Percentiles rank a stretch among this genome's conserved stretches.
phyloP scores from a whole-genome alignment of 805 yeast genomes.

The Crinitomyces ghanaensis region DNA sequence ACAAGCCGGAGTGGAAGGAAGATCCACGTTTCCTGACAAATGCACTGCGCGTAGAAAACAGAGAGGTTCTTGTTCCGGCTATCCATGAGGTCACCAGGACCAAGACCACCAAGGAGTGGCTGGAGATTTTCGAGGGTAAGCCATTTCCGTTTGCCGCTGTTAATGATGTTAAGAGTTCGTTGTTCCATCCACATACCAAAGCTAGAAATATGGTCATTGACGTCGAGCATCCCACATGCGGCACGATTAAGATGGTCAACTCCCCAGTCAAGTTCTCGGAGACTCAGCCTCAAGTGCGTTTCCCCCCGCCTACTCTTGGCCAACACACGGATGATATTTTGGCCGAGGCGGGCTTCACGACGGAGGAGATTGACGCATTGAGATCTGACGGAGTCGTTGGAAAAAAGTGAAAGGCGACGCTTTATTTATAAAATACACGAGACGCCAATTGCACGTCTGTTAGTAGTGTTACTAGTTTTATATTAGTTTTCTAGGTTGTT shows the following conservation, averaged over 20 bases:
- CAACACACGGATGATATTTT: constrained; percentile 28
- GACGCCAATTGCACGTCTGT: no score
- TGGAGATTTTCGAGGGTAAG: constrained; percentile 21
- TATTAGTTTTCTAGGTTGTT: no score
- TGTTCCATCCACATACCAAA: constrained; percentile 26
- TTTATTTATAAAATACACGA: no score
- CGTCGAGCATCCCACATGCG: constrained; percentile 28
- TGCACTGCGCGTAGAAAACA: constrained; percentile 27
- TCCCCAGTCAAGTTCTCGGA: constrained; percentile 30
- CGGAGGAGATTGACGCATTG: constrained; percentile 18
- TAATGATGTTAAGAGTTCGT: constrained; percentile 28
- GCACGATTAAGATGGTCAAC: constrained; percentile 27
- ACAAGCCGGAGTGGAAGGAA: constrained; percentile 27
- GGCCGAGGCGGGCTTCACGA: constrained; percentile 15
- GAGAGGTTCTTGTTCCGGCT: constrained; percentile 24
- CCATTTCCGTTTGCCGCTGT: constrained; percentile 32
- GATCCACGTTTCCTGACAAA: constrained; percentile 27
- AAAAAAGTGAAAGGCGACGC: no score
- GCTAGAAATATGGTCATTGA: constrained; percentile 29
- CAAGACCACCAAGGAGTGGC: constrained; percentile 29
- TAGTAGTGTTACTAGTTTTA: no score
- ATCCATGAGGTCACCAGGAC: constrained; percentile 22
- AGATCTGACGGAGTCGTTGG: constrained; percentile 17
- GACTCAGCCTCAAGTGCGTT: constrained; percentile 25
- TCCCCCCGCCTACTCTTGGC: constrained; percentile 31